phyloP scores from a whole-genome alignment of 2,329 filamentous ascomycete genomes.

The Penicillium sp. region DNA sequence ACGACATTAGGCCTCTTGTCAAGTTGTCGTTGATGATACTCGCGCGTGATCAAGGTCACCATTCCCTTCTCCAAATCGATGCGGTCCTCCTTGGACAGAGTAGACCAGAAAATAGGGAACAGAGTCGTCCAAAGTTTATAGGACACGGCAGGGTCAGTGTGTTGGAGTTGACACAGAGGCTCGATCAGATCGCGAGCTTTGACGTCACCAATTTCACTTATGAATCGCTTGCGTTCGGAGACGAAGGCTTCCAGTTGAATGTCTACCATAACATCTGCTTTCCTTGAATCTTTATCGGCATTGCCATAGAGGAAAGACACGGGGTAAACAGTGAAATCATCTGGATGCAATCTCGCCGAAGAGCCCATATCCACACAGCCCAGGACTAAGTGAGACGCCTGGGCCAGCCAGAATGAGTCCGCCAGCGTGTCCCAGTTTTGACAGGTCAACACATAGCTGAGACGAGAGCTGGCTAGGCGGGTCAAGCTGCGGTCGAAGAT shows the following conservation, averaged over 20 bases:
- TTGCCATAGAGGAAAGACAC: conserved; percentile 64
- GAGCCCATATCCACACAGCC: conserved; percentile 80
- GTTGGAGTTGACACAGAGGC: conserved; percentile 82
- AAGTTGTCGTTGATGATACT: conserved; percentile 88
- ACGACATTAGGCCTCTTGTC: conserved; percentile 94
- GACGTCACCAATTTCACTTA: conserved; percentile 72
- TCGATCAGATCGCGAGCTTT: conserved; percentile 82
- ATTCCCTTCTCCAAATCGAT: conserved; percentile 83
- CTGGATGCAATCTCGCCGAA: conserved; percentile 65
- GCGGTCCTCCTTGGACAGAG: conserved; percentile 75
- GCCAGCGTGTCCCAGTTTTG: conserved; percentile 96
- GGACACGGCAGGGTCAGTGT: conserved; percentile 70
- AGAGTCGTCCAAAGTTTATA: conserved; percentile 83
- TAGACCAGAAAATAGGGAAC: conserved; percentile 91
- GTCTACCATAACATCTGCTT: conserved; percentile 62
- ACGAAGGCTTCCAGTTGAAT: conserved; percentile 74
- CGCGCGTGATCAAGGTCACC: conserved; percentile 82
- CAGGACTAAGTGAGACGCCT: conserved; percentile 85
- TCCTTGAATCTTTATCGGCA: conserved; percentile 61
- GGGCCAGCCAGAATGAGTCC: conserved; percentile 93
- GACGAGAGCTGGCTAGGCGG: conserved; percentile 77
- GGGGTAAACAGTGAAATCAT: conserved; percentile 73
- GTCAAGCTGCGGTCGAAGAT: conserved; percentile 94
- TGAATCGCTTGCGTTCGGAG: conserved; percentile 69
- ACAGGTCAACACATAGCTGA: conserved; percentile 78